Evolutionary conservation across 306 rosid species (phyloP), one percentile per base, ranked within the genome.

Genomic region (Abrus precatorius): DNA sequence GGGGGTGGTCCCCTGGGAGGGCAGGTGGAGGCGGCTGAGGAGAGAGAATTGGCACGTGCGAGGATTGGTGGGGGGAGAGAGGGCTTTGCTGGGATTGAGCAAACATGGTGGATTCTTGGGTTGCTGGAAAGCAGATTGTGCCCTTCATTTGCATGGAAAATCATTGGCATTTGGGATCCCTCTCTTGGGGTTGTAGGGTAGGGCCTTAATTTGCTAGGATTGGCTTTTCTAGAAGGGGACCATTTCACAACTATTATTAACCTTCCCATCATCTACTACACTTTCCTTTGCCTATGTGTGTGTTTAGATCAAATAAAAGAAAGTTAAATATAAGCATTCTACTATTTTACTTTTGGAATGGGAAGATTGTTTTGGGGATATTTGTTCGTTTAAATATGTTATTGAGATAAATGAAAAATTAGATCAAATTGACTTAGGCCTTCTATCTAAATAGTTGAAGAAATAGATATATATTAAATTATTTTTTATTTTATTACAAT

Each of bases 21-120:
- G 52, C 60, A 57, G 69, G 65, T 48, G 76, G 64, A 47, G 87
- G 85, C 89, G 88, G 91, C 88, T 85, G 75, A 55, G 10, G 57
- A 53, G 52, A 47, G 76, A 27, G 86, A 5, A 12, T 34, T 27
- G 83, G 88, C 54, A 55, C 76, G 69, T 74, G 80, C 30, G 60
- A 56, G 57, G 47, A 48, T 11, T 45, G 20, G 56, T 55, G 13
- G 34, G 0, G 41, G 29, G n/a, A 32, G 30, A 43, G 47, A 45
- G 34, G 72, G 68, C 33, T 9, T 80, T 75, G 77, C 90, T 77
- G 81, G 80, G 87, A 82, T 72, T 85, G 85, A 86, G 70, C 85
- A 84, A 80, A 71, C 90, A 87, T 2, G 85, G 86, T 82, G 94
- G 92, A 81, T 83, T 77, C 80, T 85, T 2, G 69, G 82, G 61